Conservation (phyloP, 768 basidiomycete genomes). For the Kwoniella heveanensis region DNA sequence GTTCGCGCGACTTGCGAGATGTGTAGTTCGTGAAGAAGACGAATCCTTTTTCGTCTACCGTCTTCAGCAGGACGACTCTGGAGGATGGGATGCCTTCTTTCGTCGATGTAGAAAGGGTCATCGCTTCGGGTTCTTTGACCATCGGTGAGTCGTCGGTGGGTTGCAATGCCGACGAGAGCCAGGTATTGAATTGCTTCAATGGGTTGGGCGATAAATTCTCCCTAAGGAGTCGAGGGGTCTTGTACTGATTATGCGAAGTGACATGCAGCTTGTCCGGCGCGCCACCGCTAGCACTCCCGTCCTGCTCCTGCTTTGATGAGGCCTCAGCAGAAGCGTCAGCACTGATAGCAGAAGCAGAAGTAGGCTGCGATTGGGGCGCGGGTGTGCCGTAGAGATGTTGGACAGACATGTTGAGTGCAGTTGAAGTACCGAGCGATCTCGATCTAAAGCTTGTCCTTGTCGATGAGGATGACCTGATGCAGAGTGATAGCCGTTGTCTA, state of each 20-base stretch:
- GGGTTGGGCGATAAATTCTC: constrained; percentile 67
- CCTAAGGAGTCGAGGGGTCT: constrained; percentile 68
- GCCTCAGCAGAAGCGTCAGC: too few relatives aligned
- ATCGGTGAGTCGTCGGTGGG: constrained; percentile 55
- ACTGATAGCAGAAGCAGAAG: neutral
- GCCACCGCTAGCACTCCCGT: neutral
- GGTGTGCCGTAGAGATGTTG: constrained; percentile 22
- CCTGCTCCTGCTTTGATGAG: neutral
- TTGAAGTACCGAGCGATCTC: neutral
- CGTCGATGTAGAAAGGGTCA: constrained; percentile 66
- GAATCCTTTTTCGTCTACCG: constrained; percentile 80
- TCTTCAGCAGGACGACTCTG: constrained; percentile 87
- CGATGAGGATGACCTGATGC: neutral
- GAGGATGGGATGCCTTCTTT: constrained; percentile 73
- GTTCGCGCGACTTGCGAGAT: constrained; percentile 85
- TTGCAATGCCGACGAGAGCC: constrained; percentile 66
- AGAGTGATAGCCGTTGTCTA: neutral
- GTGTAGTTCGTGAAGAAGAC: constrained; percentile 97
- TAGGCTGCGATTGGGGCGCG: constrained; percentile 22
- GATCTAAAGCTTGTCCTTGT: neutral
- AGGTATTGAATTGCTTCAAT: constrained; percentile 78
- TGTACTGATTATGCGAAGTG: constrained; percentile 75
- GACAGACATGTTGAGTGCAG: neutral
- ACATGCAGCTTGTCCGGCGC: constrained; percentile 57
- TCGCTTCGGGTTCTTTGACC: constrained; percentile 85